Evolutionary conservation across 192 early-diverging fungal species (phyloP), one percentile per base, ranked within the genome.

Genomic region (Rhizophagus prolifer): DNA sequence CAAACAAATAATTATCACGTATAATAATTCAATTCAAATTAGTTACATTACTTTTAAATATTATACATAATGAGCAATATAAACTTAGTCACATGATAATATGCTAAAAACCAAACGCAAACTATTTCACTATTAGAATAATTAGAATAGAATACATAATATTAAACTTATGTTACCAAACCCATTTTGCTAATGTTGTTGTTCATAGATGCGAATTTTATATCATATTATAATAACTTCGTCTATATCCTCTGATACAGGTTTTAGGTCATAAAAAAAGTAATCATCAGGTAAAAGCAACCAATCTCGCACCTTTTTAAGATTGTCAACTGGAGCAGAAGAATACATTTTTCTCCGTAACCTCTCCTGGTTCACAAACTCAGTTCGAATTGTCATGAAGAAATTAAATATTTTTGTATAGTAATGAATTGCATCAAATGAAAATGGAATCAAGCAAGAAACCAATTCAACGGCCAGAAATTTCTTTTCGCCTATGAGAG

Each of bases 381-480:
- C 72, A 59, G 58, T 61, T 73, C 30, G 13, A 19, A 73, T 73
- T 28, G 36, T n/a, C 4, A 31, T n/a, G 28, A 73, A 73, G 36
- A 73, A 73, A 38, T 73, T 73, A 38, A 73, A 73, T 9, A 73
- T 73, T 61, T 58, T 73, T 61, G 31, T 34, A 58, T 73, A 73
- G 1, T 58, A 73, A 2, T 2, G 12, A 28, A 73, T 73, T 13
- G 58, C 31, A 34, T 73, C 58, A 19, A 59, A 73, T 4, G 72
- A 73, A 73, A 76, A 76, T 1, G 64, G 63, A 76, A 76, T 65
- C 46, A 76, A 6, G 54, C 65, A 76, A 12, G 75, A 76, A 7
- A n/a, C 21, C 2, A 76, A 47, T 41, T 76, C 36, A 1, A 76
- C 1, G 25, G 38, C 21, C 25, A 76, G 46, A 21, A 47, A 76